These are phyloP conservation scores for Phytophthora pisi DNA, from an alignment of 352 stramenopile species.

Conservation along the genomic window DNA sequence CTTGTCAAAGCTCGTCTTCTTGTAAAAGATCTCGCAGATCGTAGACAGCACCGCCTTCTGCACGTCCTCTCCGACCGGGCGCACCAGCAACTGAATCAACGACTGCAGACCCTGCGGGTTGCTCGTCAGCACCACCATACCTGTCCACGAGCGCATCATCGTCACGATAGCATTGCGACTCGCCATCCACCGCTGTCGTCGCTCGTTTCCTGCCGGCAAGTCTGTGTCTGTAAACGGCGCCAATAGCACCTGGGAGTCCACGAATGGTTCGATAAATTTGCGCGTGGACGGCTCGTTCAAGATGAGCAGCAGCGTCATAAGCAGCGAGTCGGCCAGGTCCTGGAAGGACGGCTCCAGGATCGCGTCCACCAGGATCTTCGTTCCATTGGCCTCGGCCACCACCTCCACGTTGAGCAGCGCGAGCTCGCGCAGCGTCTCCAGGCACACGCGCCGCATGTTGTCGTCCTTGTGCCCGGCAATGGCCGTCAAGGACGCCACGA, in stretches of 20 bases:
- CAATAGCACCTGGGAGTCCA: conserved; percentile 86
- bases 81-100: conserved; percentile 85
- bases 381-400: conserved; percentile 85
- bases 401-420: conserved; percentile 81
- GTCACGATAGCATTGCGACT: conserved; percentile 90
- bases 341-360: conserved; percentile 90
- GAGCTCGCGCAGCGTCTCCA: conserved; percentile 87
- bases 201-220: conserved; percentile 78
- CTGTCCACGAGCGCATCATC: conserved; percentile 92
- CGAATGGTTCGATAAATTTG: conserved; percentile 87
- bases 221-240: conserved; percentile 91
- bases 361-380: conserved; percentile 83
- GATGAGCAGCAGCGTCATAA: conserved; percentile 87
- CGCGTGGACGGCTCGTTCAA: conserved; percentile 87
- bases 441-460: conserved; percentile 85
- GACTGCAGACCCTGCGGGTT: conserved; percentile 89
- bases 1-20: conserved; percentile 85
- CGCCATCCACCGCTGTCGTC: conserved; percentile 88
- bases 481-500: conserved; percentile 84
- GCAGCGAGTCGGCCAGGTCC: conserved; percentile 83
- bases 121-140: conserved; percentile 85
- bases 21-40: conserved; percentile 92
- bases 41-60: conserved; percentile 88
- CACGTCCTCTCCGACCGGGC: conserved; percentile 89
- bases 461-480: conserved; percentile 90